Evolutionary conservation across 306 rosid genomes (phyloP).

Genomic region (Cucurbita ficifolia): DNA sequence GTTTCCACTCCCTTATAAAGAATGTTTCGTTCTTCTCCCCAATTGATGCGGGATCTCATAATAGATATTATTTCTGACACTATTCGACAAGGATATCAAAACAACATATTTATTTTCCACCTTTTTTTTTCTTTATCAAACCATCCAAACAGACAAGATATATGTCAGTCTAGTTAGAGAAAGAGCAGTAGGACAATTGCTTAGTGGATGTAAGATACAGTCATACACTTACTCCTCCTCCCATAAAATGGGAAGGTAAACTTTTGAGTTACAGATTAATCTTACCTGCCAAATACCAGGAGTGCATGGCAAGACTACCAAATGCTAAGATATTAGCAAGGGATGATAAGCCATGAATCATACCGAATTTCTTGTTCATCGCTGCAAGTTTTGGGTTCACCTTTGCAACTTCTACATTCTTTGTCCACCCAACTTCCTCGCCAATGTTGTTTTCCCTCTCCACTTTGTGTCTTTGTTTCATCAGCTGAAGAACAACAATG

Average conservation of each 20-base stretch:
- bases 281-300: slow-evolving; percentile 96
- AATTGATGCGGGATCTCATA: no score
- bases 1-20: no score
- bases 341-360: slow-evolving; percentile 95
- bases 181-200: not conserved
- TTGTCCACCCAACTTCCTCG: slow-evolving; percentile 86
- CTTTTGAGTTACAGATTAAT: slow-evolving; percentile 36
- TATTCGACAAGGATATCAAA: not conserved
- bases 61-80: not conserved
- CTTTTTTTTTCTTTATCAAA: not conserved
- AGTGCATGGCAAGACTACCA: slow-evolving; percentile 90
- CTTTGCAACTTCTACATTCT: slow-evolving; percentile 83
- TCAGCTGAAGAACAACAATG: slow-evolving; percentile 49
- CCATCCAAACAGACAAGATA: not conserved
- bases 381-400: slow-evolving; percentile 78
- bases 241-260: slow-evolving; percentile 3
- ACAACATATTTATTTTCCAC: not conserved
- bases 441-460: slow-evolving; percentile 77
- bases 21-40: no score
- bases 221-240: not conserved
- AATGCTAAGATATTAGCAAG: slow-evolving; percentile 88
- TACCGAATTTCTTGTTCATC: slow-evolving; percentile 95
- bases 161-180: not conserved
- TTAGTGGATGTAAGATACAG: not conserved
- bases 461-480: slow-evolving; percentile 94